Evolutionary conservation across 768 basidiomycete genomes (phyloP), one percentile per base, ranked within the genome.

Genomic region (Phallus indusiatus): DNA sequence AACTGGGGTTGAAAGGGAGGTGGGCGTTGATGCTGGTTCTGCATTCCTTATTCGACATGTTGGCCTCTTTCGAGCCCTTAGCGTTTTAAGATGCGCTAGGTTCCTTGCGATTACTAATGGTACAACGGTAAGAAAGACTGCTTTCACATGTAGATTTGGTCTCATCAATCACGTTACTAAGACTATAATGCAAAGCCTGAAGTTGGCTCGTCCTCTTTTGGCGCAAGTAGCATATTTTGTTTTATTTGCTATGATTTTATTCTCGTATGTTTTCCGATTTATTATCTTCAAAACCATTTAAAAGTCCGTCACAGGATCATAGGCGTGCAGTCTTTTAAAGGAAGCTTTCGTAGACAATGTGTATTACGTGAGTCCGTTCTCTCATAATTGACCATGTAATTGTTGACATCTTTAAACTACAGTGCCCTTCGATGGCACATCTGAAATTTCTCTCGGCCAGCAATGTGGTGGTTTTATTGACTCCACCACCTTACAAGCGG

Each of bases 321-420:
- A 59, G 94, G 95, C n/a, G 81, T 96, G 1, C 92, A 97, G 65
- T 82, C 90, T 0, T 99, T 99, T 76, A 83, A 86, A 59, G 93
- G 92, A 0, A 94, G 91, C 1, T 75, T 89, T 47, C 76, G 84
- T 6, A 67, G 78, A 8, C 57, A 61, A 16, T 79, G 78, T 61
- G 59, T 71, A 2, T 63, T 68, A 16, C 47, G 67, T 66, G 51
- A 17, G 54, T 50, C 6, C 4, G 20, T 48, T 48, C 11, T 22
- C 37, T 17, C 17, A n/a, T n/a, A 28, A n/a, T n/a, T 17, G 20
- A 11, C 11, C 10, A 28, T n/a, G 20, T 52, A 61, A 16, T n/a
- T n/a, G n/a, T n/a, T 53, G 49, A 20, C 24, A 18, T 53, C 33
- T 20, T n/a, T 20, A 54, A 35, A 28, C 20, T 34, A 12, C 21